Evolutionary conservation across 306 rosid genomes (phyloP).

Genomic region (Inga oerstediana): DNA sequence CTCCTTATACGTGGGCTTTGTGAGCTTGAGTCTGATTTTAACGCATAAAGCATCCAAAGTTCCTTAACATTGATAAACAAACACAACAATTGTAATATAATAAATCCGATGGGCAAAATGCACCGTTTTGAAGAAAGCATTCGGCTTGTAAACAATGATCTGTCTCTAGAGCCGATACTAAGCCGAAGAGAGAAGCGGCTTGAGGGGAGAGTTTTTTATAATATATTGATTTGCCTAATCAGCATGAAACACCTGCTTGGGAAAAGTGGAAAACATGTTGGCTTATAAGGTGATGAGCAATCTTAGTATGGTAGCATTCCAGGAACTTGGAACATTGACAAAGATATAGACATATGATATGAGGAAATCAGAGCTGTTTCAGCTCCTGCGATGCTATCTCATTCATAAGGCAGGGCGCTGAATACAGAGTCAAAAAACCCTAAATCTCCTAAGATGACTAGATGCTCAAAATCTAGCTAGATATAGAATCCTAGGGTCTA

Average conservation of each 20-base stretch:
- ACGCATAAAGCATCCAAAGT: too few species aligned
- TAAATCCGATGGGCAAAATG: too few species aligned
- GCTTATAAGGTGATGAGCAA: slow-evolving; percentile 58
- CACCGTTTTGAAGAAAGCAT: too few species aligned
- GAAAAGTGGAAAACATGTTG: slow-evolving; percentile 41
- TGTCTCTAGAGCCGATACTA: too few species aligned
- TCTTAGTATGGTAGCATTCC: slow-evolving; percentile 17
- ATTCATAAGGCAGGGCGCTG: background rate
- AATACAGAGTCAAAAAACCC: background rate
- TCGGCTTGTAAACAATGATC: too few species aligned
- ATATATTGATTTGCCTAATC: slow-evolving; percentile 75
- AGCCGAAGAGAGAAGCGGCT: too few species aligned
- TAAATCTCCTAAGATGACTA: background rate
- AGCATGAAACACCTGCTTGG: slow-evolving; percentile 66
- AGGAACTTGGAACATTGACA: background rate
- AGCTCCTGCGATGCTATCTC: background rate
- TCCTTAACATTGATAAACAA: too few species aligned
- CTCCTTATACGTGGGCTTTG: too few species aligned
- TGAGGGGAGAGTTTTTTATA: too few species aligned
- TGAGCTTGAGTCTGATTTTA: too few species aligned
- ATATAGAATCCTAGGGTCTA: background rate
- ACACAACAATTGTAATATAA: too few species aligned
- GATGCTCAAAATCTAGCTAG: background rate
- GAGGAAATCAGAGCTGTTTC: background rate
- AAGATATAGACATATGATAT: background rate